A percentile compares a stretch with the other conserved stretches of the same genome.
Conservation (phyloP, 2,329 filamentous ascomycete genomes). For the Exophiala phaeomuriformis region DNA sequence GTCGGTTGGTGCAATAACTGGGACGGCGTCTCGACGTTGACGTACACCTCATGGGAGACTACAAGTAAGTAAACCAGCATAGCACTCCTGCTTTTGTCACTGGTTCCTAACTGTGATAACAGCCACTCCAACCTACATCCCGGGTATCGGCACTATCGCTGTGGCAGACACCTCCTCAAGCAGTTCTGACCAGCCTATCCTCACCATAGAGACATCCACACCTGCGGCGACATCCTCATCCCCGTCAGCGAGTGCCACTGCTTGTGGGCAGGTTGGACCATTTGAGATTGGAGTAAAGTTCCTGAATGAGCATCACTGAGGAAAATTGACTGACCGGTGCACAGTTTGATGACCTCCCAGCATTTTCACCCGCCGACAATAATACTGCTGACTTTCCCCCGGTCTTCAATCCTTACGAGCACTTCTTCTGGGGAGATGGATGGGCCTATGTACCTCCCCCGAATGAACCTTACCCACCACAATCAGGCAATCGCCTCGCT, state of each 20-base stretch:
- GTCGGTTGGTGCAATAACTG: slow-evolving; percentile 27
- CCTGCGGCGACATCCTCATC: slow-evolving; percentile 1
- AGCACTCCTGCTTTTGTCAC: neutral
- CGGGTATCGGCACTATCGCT: slow-evolving; percentile 12
- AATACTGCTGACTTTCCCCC: slow-evolving; percentile 33
- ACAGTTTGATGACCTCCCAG: slow-evolving; percentile 30
- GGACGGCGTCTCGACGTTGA: slow-evolving; percentile 19
- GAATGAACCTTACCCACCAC: slow-evolving; percentile 39
- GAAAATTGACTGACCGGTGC: slow-evolving; percentile 1
- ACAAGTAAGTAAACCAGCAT: slow-evolving; percentile 11
- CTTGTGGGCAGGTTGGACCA: slow-evolving; percentile 21
- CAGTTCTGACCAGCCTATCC: neutral
- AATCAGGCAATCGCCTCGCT: slow-evolving; percentile 20
- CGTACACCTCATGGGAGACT: slow-evolving; percentile 23
- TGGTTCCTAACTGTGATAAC: slow-evolving; percentile 1
- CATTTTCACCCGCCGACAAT: slow-evolving; percentile 25
- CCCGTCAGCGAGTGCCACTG: slow-evolving; percentile 6
- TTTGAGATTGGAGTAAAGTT: slow-evolving; percentile 19
- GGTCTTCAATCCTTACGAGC: slow-evolving; percentile 45
- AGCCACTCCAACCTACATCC: slow-evolving; percentile 11
- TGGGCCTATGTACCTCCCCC: slow-evolving; percentile 44
- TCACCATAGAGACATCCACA: slow-evolving; percentile 7
- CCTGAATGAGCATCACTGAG: neutral
- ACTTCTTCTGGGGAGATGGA: slow-evolving; percentile 46
- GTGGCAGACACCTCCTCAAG: neutral